These are phyloP conservation scores for Prunus padus DNA, from an alignment of 306 rosid species.

Conservation along the genomic window DNA sequence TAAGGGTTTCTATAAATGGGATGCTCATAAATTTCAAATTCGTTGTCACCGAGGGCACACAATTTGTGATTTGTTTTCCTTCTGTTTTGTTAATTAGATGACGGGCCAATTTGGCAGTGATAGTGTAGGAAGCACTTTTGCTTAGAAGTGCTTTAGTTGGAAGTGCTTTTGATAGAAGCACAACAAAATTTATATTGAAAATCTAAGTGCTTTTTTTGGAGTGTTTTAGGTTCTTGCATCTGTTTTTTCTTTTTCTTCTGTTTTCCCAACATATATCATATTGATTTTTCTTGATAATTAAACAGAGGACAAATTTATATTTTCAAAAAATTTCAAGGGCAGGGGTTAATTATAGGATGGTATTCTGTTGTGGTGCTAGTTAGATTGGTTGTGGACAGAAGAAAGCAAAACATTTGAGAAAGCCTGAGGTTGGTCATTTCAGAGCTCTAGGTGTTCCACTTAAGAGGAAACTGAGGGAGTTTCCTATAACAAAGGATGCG, in stretches of 20 bases:
- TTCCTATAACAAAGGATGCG: constrained; percentile 91
- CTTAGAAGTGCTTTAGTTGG: too few species aligned
- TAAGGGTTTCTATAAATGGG: background rate
- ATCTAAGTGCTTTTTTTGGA: too few species aligned
- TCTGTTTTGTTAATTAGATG: background rate
- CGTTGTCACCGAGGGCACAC: background rate
- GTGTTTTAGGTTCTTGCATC: background rate
- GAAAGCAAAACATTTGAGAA: constrained; percentile 85
- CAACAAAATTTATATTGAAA: too few species aligned
- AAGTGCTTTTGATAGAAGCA: too few species aligned
- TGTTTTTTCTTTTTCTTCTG: too few species aligned
- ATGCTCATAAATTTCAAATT: background rate
- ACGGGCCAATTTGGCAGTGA: too few species aligned
- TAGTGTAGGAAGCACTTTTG: too few species aligned
- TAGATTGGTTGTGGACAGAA: constrained; percentile 99
- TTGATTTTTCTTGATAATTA: background rate
- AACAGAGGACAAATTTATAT: background rate
- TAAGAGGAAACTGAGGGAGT: constrained; percentile 85
- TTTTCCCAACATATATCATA: background rate
- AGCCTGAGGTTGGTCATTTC: constrained; percentile 96
- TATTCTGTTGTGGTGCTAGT: constrained; percentile 59
- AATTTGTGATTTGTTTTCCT: background rate
- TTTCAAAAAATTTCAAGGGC: background rate
- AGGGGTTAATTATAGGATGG: constrained; percentile 35
- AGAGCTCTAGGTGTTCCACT: constrained; percentile 95